phyloP scores from a whole-genome alignment of 2,329 filamentous ascomycete genomes.

The Nemania sp. region DNA sequence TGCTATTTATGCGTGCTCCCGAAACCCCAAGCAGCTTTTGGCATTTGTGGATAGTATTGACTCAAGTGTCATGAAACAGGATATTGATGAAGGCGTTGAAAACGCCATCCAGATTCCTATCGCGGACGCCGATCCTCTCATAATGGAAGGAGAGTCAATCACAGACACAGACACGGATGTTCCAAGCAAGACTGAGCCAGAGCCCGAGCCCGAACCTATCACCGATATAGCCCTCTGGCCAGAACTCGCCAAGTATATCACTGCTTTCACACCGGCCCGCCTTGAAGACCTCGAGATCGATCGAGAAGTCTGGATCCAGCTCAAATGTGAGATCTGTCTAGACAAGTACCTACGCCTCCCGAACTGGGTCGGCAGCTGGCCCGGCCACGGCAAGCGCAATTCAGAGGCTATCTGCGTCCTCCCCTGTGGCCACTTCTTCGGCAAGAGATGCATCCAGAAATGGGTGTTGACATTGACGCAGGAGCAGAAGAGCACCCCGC shows the following conservation, averaged over 20 bases:
- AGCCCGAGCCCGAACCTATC: background rate
- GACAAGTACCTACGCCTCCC: constrained; percentile 1
- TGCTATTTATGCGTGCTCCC: no score
- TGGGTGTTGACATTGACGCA: no score
- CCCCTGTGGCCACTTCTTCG: constrained; percentile 26
- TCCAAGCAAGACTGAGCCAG: no score
- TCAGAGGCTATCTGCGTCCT: constrained; percentile 1
- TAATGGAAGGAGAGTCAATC: no score
- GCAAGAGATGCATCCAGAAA: background rate
- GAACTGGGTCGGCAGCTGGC: background rate
- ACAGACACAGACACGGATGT: no score
- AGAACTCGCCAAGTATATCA: constrained; percentile 10
- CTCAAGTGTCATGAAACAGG: no score
- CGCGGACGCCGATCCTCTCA: no score
- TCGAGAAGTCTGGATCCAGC: background rate
- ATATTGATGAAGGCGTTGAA: no score
- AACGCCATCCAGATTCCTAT: no score
- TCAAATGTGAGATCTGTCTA: background rate
- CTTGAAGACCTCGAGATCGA: background rate
- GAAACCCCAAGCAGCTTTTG: no score
- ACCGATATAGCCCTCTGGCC: constrained; percentile 2
- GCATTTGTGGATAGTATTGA: no score
- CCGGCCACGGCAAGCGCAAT: background rate
- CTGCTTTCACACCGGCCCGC: background rate
- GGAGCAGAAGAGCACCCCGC: background rate